Evolutionary conservation across 2,329 filamentous ascomycete species (phyloP), one percentile per base, ranked within the genome.

Genomic region (Arthrocladium fulminans): DNA sequence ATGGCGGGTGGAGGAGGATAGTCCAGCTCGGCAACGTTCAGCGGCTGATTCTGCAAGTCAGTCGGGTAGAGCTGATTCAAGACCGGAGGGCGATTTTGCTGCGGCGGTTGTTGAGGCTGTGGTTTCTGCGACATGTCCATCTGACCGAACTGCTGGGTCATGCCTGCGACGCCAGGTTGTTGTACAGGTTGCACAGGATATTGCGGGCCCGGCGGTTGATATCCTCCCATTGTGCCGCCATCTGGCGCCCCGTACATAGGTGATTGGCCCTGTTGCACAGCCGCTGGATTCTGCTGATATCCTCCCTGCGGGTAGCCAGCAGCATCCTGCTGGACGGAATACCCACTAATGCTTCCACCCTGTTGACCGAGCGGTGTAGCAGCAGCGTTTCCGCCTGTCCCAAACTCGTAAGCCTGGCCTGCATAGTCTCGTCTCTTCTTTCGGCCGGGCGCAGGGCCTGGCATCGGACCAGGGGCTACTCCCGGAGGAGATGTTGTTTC

Each of bases 381-480:
- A 44, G 72, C 77, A 49, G 84, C 81, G 75, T 97, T 97, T 62
- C 86, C 86, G 60, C 90, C 92, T 44, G 79, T 77, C 44, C 86
- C 88, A 60, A 97, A 92, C 51, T 94, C 90, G 67, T 94, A 98
- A 39, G 90, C 90, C 67, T 94, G 86, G 49, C 87, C 87, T 47
- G 92, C 92, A 72, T 97, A 97, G 49, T 86, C 84, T 73, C 88
- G 80, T 78, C 94, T 95, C 80, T 95, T 96, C 73, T 60, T 65
- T 37, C 65, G 65, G 49, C 60, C 67, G 49, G 57, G 57, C 44
- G 56, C 45, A 9, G 51, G 55, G 15, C 54, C 59, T 34, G 51
- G 54, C n/a, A 49, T 30, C 45, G 45, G 47, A n/a, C 46, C 49
- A 44, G 50, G 45, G 5, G 22, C 45, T 41, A 48, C 45, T 7